Evolutionary conservation across 768 basidiomycete genomes (phyloP).

Genomic region (Amyloporia xantha): DNA sequence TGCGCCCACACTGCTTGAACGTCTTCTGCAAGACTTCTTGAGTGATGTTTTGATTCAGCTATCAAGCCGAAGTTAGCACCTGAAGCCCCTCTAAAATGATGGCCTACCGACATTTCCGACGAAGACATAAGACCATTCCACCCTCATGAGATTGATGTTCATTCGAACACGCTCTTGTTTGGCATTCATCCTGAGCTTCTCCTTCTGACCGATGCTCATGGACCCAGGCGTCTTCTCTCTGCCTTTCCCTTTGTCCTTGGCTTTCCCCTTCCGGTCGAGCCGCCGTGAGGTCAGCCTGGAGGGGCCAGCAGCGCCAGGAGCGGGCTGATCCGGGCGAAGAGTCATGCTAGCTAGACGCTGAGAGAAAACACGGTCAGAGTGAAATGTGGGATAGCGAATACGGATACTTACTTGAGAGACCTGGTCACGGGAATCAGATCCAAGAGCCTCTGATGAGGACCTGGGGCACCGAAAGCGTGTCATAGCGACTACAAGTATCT

Average conservation of each 20-base stretch:
- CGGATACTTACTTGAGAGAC: neutral
- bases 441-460: neutral
- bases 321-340: neutral
- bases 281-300: neutral
- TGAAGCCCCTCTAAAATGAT: slow-evolving; percentile 1
- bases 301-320: neutral
- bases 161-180: slow-evolving; percentile 6
- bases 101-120: slow-evolving; percentile 53
- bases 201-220: slow-evolving; percentile 4
- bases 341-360: neutral
- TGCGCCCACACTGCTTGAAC: slow-evolving; percentile 33
- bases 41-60: slow-evolving; percentile 26
- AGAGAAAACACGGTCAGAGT: neutral
- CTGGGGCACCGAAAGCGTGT: neutral
- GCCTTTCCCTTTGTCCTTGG: slow-evolving; percentile 11
- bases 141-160: slow-evolving; percentile 1
- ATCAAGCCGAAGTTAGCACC: slow-evolving; percentile 16
- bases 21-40: slow-evolving; percentile 25
- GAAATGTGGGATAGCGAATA: neutral
- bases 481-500: too few species aligned
- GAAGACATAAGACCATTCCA: slow-evolving; percentile 33
- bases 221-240: neutral
- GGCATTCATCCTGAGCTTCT: slow-evolving; percentile 10
- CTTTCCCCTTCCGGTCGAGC: neutral
- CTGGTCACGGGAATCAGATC: neutral